Evolutionary conservation across 2,329 filamentous ascomycete species (phyloP), one percentile per base, ranked within the genome.

Genomic region (Beauveria bassiana): DNA sequence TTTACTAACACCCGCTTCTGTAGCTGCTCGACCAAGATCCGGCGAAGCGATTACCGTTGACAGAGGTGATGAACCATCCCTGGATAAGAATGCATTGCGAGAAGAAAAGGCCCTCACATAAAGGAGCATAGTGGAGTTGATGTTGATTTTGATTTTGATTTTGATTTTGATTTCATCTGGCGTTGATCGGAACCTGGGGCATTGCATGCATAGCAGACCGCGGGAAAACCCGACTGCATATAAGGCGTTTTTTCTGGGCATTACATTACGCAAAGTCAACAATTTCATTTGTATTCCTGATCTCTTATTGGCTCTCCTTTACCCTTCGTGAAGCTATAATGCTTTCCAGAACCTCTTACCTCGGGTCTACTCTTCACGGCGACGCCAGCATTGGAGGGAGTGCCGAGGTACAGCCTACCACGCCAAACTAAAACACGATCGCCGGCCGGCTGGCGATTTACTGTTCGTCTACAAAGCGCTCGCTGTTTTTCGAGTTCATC

Each of bases 1-100:
- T 16, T 24, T 51, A 18, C 46, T 54, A 50, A 50, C 42, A 45
- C 31, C 31, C 31, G 12, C 3, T 14, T 28, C 12, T 7, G 12
- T 14, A 68, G 67, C 46, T 69, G 3, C 47, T 69, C 6, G 62
- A 65, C 18, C 45, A 65, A 16, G 65, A 69, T 50, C 62, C 67
- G 1, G 20, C 50, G 5, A 65, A 68, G 31, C 62, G 67, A 53
- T 26, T 69, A 16, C 55, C 65, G 1, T 55, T 68, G 5, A 58
- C 64, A 10, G 40, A 67, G 45, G 64, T 66, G 3, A 62, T 60
- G 14, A 56, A 62, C 4, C 67, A 69, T 45, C 67, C 67, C 24
- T 69, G 66, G 66, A 66, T 69, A 52, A 14, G 64, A 10, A 65
- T 65, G 46, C 22, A 68, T 49, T 68, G 65, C 54, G 52, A 31